Percentiles rank a stretch among this genome's conserved stretches.
phyloP scores from a whole-genome alignment of 2,329 filamentous ascomycete genomes.

The Coccinonectria pachysandricola region DNA sequence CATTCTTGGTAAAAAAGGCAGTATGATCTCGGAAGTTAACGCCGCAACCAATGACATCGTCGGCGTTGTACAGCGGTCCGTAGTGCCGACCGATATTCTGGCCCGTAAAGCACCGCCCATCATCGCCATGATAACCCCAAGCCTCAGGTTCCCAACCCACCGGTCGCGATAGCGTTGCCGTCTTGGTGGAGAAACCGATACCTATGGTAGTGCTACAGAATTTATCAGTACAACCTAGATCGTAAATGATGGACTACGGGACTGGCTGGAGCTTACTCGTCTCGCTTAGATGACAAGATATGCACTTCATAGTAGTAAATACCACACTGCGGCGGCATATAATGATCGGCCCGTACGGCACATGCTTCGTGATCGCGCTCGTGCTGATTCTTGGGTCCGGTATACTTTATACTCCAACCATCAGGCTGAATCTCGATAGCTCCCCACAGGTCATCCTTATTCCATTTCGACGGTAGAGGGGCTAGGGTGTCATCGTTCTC shows the following conservation, averaged over 20 bases:
- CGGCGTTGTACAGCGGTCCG: slow-evolving; percentile 42
- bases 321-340: slow-evolving; percentile 81
- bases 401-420: slow-evolving; percentile 60
- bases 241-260: too few species aligned
- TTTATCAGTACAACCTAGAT: too few species aligned
- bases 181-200: slow-evolving; percentile 50
- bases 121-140: slow-evolving; percentile 61
- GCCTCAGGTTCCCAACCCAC: slow-evolving; percentile 60
- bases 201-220: slow-evolving; percentile 45
- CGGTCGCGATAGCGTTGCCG: slow-evolving; percentile 42
- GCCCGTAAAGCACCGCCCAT: slow-evolving; percentile 50
- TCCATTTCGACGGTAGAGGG: slow-evolving; percentile 76
- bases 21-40: slow-evolving; percentile 54
- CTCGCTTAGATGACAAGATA: slow-evolving; percentile 39
- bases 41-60: slow-evolving; percentile 54
- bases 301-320: slow-evolving; percentile 86
- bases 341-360: slow-evolving; percentile 70
- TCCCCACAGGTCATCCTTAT: slow-evolving; percentile 60
- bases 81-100: slow-evolving; percentile 48
- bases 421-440: slow-evolving; percentile 66
- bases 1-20: slow-evolving; percentile 62
- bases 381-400: slow-evolving; percentile 33
- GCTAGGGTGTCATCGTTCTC: slow-evolving; percentile 50
- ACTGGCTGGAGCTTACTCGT: too few species aligned
- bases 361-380: slow-evolving; percentile 65